Conservation (phyloP, 2,329 filamentous ascomycete genomes). For the Juglanconis oblonga region DNA sequence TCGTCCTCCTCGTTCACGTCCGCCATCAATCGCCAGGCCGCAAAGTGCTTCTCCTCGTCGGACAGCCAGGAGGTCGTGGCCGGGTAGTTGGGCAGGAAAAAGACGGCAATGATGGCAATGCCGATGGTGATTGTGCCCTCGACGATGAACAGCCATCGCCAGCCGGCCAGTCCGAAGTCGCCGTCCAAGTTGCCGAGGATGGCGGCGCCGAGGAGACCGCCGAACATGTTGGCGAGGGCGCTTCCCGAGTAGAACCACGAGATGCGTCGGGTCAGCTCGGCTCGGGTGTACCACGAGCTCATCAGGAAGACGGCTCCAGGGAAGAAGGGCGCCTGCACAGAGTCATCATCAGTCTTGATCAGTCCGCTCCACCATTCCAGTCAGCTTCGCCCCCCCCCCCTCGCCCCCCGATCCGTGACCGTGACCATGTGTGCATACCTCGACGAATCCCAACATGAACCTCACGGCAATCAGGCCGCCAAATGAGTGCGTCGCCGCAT, state of each 20-base stretch:
- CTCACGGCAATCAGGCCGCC: constrained; percentile 41
- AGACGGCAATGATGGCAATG: constrained; percentile 13
- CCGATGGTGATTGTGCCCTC: constrained; percentile 18
- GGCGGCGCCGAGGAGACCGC: constrained; percentile 47
- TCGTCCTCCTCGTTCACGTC: constrained; percentile 25
- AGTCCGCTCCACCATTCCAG: constrained; percentile 17
- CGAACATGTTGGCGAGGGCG: constrained; percentile 49
- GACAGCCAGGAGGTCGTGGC: constrained; percentile 19
- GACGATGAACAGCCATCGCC: constrained; percentile 32
- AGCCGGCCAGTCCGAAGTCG: constrained; percentile 26
- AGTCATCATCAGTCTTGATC: background rate
- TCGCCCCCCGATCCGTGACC: no score
- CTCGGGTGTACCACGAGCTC: constrained; percentile 43
- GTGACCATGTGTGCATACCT: background rate
- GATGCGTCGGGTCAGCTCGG: constrained; percentile 42
- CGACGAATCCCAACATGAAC: constrained; percentile 45
- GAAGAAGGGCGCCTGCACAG: constrained; percentile 46
- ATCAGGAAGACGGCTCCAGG: constrained; percentile 46
- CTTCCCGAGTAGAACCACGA: constrained; percentile 46
- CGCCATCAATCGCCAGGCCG: constrained; percentile 17
- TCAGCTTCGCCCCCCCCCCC: no score
- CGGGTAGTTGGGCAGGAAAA: constrained; percentile 20
- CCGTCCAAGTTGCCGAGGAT: constrained; percentile 42
- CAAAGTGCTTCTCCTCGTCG: constrained; percentile 20
- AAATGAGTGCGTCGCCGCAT: constrained; percentile 43